phyloP scores from a whole-genome alignment of 106 monocot genomes.

The Vanilla planifolia region DNA sequence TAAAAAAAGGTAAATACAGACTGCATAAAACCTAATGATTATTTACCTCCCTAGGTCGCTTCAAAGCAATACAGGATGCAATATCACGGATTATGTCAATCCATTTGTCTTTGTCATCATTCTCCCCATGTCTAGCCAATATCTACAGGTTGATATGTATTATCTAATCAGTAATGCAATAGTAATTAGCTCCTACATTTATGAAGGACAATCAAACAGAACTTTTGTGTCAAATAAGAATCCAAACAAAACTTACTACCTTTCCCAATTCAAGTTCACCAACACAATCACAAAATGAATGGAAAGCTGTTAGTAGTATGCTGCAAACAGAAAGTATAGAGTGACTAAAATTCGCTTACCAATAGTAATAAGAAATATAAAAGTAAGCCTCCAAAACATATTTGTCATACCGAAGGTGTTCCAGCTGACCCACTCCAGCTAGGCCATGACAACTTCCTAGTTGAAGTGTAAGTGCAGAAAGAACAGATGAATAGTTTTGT shows the following conservation, averaged over 20 bases:
- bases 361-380: slow-evolving; percentile 5
- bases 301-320: slow-evolving; percentile 66
- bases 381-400: background rate
- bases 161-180: background rate
- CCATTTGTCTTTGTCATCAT: slow-evolving; percentile 70
- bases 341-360: background rate
- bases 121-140: slow-evolving; percentile 69
- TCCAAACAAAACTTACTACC: slow-evolving; percentile 19
- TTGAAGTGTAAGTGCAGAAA: slow-evolving; percentile 79
- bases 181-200: background rate
- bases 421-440: slow-evolving; percentile 38
- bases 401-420: slow-evolving; percentile 50
- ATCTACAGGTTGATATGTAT: slow-evolving; percentile 37
- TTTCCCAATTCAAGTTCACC: slow-evolving; percentile 99
- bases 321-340: slow-evolving; percentile 32
- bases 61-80: slow-evolving; percentile 72
- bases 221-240: background rate
- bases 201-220: background rate
- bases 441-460: slow-evolving; percentile 82
- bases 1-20: too few relatives aligned
- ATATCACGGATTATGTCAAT: slow-evolving; percentile 72
- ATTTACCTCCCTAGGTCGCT: slow-evolving; percentile 93
- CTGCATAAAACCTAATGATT: background rate
- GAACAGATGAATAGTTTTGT: slow-evolving; percentile 80
- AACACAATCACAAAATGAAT: slow-evolving; percentile 98